These are phyloP conservation scores for Phytopythium oedochilum DNA, from an alignment of 352 stramenopile genomes.

Conservation along the genomic window DNA sequence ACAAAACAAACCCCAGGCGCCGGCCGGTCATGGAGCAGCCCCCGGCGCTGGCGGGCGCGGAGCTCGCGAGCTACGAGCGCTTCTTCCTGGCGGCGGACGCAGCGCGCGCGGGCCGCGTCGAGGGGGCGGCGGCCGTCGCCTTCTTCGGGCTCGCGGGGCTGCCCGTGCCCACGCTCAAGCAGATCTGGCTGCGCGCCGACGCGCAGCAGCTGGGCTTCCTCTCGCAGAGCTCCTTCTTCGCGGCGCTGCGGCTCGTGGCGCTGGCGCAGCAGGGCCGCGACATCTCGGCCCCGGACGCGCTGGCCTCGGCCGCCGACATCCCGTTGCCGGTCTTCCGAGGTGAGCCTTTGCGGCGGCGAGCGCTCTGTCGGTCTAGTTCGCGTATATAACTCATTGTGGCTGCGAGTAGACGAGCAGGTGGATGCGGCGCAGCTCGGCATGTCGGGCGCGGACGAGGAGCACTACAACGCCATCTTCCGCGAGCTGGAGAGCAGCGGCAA, in stretches of 20 bases:
- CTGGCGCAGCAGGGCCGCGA: conserved; percentile 24
- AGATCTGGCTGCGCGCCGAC: conserved; percentile 26
- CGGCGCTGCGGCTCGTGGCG: conserved; percentile 22
- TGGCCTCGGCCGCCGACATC: neutral
- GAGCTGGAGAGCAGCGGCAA: conserved; percentile 4
- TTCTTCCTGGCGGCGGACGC: conserved; percentile 24
- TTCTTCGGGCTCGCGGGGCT: conserved; percentile 22
- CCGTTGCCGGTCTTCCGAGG: conserved; percentile 11
- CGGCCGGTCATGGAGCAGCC: neutral
- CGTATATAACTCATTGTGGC: too few species aligned
- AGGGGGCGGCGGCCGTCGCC: conserved; percentile 17
- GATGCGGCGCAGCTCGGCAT: conserved; percentile 11
- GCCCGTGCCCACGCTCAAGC: conserved; percentile 24
- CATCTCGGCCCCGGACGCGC: conserved; percentile 2
- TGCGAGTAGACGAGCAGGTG: conserved; percentile 17
- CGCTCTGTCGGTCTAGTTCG: too few species aligned
- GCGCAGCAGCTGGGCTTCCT: conserved; percentile 12
- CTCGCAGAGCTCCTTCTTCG: conserved; percentile 8
- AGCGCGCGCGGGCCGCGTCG: conserved; percentile 10
- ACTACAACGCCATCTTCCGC: conserved; percentile 20
- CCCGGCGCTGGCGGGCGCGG: neutral
- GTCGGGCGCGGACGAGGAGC: conserved; percentile 12
- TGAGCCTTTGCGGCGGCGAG: too few species aligned
- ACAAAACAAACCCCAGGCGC: too few species aligned
- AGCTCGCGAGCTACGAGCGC: conserved; percentile 9